phyloP scores from a whole-genome alignment of 2,329 filamentous ascomycete species.

The Colletotrichum brevisporum region DNA sequence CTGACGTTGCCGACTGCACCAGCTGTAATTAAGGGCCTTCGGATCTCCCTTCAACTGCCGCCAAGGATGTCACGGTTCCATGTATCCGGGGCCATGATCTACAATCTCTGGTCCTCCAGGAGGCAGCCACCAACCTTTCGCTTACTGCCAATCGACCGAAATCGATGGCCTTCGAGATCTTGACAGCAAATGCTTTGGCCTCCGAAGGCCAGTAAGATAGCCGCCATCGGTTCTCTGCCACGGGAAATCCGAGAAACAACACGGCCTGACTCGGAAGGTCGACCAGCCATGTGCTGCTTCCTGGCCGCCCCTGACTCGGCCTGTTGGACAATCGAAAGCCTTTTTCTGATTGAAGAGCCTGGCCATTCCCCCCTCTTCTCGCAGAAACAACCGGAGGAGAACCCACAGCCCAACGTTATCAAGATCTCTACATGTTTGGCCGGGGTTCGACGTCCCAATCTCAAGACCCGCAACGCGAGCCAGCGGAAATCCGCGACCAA shows the following conservation, averaged over 20 bases:
- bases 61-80: slow-evolving; percentile 25
- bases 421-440: background rate
- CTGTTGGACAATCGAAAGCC: background rate
- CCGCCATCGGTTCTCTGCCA: background rate
- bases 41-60: slow-evolving; percentile 6
- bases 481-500: slow-evolving; percentile 9
- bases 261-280: slow-evolving; percentile 8
- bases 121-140: background rate
- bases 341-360: slow-evolving; percentile 4
- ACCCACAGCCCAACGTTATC: background rate
- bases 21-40: slow-evolving; percentile 2
- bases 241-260: background rate
- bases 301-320: background rate
- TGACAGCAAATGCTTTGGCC: slow-evolving; percentile 17
- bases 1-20: slow-evolving; percentile 28
- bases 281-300: background rate
- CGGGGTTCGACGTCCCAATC: slow-evolving; percentile 15
- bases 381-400: slow-evolving; percentile 17
- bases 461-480: slow-evolving; percentile 3
- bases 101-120: background rate
- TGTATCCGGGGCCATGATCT: slow-evolving; percentile 27
- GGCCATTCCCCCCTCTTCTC: background rate
- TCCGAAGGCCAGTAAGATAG: background rate
- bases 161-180: slow-evolving; percentile 17
- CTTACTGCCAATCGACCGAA: slow-evolving; percentile 4